Evolutionary conservation across 805 yeast genomes (phyloP).

Genomic region (Saccharomycopsis fermentans): DNA sequence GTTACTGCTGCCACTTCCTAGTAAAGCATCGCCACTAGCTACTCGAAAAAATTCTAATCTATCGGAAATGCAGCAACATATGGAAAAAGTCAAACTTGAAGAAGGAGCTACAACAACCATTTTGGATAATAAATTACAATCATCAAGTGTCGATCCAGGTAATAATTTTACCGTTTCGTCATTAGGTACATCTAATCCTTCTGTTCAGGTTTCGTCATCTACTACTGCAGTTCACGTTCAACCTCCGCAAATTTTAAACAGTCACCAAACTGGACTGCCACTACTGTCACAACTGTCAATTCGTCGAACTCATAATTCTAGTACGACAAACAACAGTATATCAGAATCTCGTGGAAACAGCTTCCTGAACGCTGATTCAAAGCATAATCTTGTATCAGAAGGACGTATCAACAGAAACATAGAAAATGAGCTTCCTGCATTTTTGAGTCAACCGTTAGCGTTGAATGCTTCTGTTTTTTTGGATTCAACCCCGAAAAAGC

Average conservation of each 20-base stretch:
- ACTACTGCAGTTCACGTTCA: neutral
- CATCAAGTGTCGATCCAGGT: neutral
- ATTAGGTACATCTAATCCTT: neutral
- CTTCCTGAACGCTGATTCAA: neutral
- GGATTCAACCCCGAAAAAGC: conserved; percentile 28
- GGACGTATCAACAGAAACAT: neutral
- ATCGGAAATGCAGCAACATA: neutral
- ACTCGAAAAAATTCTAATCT: neutral
- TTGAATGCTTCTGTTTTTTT: conserved; percentile 27
- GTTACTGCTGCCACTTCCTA: neutral
- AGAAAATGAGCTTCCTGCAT: conserved; percentile 21
- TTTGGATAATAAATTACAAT: neutral
- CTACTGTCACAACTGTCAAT: conserved; percentile 5
- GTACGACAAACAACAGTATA: conserved; percentile 4
- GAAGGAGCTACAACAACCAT: neutral
- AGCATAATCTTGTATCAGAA: neutral
- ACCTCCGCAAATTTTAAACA: neutral
- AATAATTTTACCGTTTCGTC: neutral
- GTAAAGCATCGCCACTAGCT: neutral
- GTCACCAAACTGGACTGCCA: neutral
- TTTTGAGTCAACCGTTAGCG: conserved; percentile 3
- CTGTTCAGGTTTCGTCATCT: neutral
- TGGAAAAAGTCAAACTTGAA: neutral
- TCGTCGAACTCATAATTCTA: conserved; percentile 9
- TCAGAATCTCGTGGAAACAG: conserved; percentile 3